Evolutionary conservation across 805 yeast species (phyloP).

Genomic region (Hemisphaericaspora nanyangensis): DNA sequence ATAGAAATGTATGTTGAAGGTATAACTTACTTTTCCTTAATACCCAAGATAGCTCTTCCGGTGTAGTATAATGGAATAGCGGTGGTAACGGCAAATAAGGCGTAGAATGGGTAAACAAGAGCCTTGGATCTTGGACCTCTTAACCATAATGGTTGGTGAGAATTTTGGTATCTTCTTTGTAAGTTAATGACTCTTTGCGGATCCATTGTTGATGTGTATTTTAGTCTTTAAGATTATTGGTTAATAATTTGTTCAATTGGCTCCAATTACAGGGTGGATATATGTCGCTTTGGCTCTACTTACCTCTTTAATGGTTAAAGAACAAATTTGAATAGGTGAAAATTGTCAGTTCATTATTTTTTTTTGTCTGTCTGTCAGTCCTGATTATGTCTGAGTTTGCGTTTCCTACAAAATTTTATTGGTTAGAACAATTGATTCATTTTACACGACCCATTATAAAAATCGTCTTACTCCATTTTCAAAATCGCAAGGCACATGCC

Average conservation of each 20-base stretch:
- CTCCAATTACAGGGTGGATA: too few relatives aligned
- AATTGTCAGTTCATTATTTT: slow-evolving; percentile 3
- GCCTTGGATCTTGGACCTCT: slow-evolving; percentile 53
- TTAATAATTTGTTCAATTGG: too few relatives aligned
- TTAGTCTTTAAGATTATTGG: too few relatives aligned
- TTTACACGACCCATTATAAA: not conserved
- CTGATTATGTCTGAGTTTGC: too few relatives aligned
- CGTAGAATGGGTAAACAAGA: slow-evolving; percentile 75
- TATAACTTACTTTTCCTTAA: not conserved
- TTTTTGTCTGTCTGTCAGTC: not conserved
- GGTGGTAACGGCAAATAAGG: slow-evolving; percentile 64
- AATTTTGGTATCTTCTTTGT: slow-evolving; percentile 43
- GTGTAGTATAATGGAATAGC: slow-evolving; percentile 63
- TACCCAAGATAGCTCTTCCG: slow-evolving; percentile 61
- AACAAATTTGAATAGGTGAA: not conserved
- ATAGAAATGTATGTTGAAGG: too few relatives aligned
- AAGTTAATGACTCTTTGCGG: slow-evolving; percentile 46
- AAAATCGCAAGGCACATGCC: too few relatives aligned
- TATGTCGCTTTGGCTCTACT: too few relatives aligned
- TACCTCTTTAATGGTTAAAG: too few relatives aligned
- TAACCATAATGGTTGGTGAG: slow-evolving; percentile 42
- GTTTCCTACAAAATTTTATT: not conserved
- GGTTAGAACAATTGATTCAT: not conserved
- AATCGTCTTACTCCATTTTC: too few relatives aligned
- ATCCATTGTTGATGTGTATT: too few relatives aligned